Conservation (phyloP, 2,329 filamentous ascomycete genomes). For the Fragosphaeria purpurea region DNA sequence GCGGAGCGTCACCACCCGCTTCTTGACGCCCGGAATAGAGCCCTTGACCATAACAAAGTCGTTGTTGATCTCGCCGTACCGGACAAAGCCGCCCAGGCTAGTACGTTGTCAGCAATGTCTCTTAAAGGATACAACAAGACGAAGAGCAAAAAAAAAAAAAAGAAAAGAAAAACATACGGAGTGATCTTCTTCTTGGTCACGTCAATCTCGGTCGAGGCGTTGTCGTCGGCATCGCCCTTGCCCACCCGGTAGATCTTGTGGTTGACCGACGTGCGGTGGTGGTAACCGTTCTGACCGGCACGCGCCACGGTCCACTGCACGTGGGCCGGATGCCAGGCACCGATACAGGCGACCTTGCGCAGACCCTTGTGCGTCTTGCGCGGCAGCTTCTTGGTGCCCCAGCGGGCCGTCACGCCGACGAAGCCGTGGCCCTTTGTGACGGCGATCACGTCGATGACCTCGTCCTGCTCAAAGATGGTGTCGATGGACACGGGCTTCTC, state of each 20-base stretch:
- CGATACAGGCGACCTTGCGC: slow-evolving; percentile 99
- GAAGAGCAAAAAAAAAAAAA: neutral
- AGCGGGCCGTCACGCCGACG: slow-evolving; percentile 92
- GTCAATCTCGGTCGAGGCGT: slow-evolving; percentile 90
- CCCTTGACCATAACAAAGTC: slow-evolving; percentile 97
- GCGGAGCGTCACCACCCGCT: slow-evolving; percentile 96
- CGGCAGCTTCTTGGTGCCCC: slow-evolving; percentile 99
- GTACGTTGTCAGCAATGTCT: slow-evolving; percentile 3
- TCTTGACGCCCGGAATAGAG: slow-evolving; percentile 95
- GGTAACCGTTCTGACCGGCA: slow-evolving; percentile 99
- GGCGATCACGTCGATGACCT: slow-evolving; percentile 98
- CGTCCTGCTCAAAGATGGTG: slow-evolving; percentile 96
- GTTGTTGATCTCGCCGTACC: slow-evolving; percentile 99
- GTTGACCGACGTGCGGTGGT: slow-evolving; percentile 99
- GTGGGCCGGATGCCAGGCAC: slow-evolving; percentile 99
- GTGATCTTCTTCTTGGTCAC: slow-evolving; percentile 99
- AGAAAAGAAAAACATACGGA: slow-evolving; percentile 62
- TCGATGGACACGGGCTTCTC: slow-evolving; percentile 96
- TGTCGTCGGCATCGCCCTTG: slow-evolving; percentile 82
- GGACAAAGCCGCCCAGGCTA: slow-evolving; percentile 97
- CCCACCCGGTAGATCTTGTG: slow-evolving; percentile 99
- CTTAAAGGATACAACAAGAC: neutral
- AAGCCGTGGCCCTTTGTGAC: slow-evolving; percentile 99
- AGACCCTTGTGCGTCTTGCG: slow-evolving; percentile 99
- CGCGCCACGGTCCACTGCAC: slow-evolving; percentile 99